Conservation (phyloP, 495 filamentous ascomycete genomes). For the Neurospora terricola region DNA sequence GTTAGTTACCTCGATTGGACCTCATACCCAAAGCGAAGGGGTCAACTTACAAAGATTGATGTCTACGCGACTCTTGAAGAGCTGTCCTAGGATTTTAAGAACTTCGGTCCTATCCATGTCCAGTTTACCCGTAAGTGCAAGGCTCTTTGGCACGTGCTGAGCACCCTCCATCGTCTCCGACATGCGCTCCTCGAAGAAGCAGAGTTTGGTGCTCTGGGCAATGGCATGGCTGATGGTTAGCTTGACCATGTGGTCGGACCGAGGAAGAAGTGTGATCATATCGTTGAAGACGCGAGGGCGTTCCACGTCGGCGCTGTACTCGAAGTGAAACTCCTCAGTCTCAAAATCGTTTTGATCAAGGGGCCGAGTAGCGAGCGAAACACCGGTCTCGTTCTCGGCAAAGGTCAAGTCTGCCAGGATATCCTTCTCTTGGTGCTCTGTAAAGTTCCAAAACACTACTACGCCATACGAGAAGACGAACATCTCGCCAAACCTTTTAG, state of each 20-base stretch:
- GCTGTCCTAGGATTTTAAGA: slow-evolving; percentile 74
- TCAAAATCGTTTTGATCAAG: slow-evolving; percentile 83
- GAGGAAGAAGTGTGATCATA: slow-evolving; percentile 90
- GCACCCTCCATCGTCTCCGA: slow-evolving; percentile 85
- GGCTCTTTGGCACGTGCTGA: slow-evolving; percentile 77
- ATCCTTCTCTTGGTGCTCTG: slow-evolving; percentile 90
- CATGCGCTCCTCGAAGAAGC: slow-evolving; percentile 96
- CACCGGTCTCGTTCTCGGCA: slow-evolving; percentile 50
- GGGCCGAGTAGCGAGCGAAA: slow-evolving; percentile 58
- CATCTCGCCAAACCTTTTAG: slow-evolving; percentile 80
- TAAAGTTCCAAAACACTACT: slow-evolving; percentile 98
- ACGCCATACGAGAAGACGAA: slow-evolving; percentile 98
- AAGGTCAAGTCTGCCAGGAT: slow-evolving; percentile 94
- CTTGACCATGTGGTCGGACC: slow-evolving; percentile 97
- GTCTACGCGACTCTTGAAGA: slow-evolving; percentile 92
- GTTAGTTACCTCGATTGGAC: background rate
- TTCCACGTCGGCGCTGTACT: slow-evolving; percentile 77
- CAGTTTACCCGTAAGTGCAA: slow-evolving; percentile 81
- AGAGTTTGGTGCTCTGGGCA: slow-evolving; percentile 92
- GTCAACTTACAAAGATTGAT: slow-evolving; percentile 83
- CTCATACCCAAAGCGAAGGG: background rate
- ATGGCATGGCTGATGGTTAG: slow-evolving; percentile 95
- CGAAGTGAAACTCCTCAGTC: slow-evolving; percentile 98
- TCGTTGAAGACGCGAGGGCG: slow-evolving; percentile 93
- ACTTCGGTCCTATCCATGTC: slow-evolving; percentile 91